Base-by-base conservation (phyloP, 371 early-diverging fungal genomes). In the Paraphysoderma sedebokerense region DNA sequence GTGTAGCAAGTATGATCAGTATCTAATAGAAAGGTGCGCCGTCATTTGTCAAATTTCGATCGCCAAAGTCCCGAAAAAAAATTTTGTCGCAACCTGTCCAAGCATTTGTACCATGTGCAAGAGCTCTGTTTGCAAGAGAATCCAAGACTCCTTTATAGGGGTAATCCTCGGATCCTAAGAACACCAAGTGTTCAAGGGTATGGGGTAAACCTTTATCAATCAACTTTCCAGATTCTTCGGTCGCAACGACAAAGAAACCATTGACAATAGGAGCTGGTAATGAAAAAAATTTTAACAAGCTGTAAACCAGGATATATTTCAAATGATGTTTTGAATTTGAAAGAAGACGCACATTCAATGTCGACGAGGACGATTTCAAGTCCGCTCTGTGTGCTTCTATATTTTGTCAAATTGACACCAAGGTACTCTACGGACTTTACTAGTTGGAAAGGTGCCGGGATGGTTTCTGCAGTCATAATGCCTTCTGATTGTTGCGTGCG, bases 41-140 rank as follows among this genome's bases (percentile, higher is more conserved):
- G 26, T 41, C 38, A 17, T 28, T 7, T 23, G 26, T 27, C 38
- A 49, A 13, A 48, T 29, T 20, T 22, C 22, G 26, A n/a, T 28
- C n/a, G 12, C 15, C 20, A 47, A 38, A 9, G 5, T 20, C 23
- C 12, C 28, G n/a, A 39, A 51, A 24, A 46, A 27, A 15, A n/a
- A n/a, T 49, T 24, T 20, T 15, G 30, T 55, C 24, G 8, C 27
- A 31, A 51, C 65, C 71, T 15, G 72, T 72, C 74, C 75, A 76
- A 5, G 79, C 79, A 50, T 79, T 79, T 8, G 79, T 79, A 23
- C 79, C 77, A 56, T 75, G 71, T 6, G 79, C 76, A 45, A 75
- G 61, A 17, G 79, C 74, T 15, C 76, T 65, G 55, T 79, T 79
- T 24, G 79, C 79, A 17, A 79, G 63, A 8, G 72, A 66, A 56